phyloP scores from a whole-genome alignment of 2,329 filamentous ascomycete species.

The Aspergillus fumigatiaffinis region DNA sequence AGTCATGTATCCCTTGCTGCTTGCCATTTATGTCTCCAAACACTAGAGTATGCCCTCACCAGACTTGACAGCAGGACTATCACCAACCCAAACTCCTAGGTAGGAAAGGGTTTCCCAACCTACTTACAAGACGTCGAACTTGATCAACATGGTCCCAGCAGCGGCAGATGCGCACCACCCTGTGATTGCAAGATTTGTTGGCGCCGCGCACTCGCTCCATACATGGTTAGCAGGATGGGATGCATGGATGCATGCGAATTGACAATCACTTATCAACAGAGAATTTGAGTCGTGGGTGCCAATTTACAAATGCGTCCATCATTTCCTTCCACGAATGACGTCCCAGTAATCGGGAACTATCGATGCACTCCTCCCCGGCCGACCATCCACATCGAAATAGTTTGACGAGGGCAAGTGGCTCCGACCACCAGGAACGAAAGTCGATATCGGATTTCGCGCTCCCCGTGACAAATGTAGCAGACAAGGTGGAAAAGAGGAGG shows the following conservation, averaged over 20 bases:
- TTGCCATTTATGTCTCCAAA: neutral
- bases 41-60: neutral
- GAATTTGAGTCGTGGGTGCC: too few relatives aligned
- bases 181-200: slow-evolving; percentile 31
- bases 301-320: too few relatives aligned
- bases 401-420: slow-evolving; percentile 48
- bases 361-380: slow-evolving; percentile 22
- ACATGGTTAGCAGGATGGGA: slow-evolving; percentile 56
- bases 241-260: slow-evolving; percentile 45
- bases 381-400: slow-evolving; percentile 40
- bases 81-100: slow-evolving; percentile 55
- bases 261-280: too few relatives aligned
- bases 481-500: too few relatives aligned
- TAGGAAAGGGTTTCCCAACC: too few relatives aligned
- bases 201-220: slow-evolving; percentile 62
- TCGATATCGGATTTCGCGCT: neutral
- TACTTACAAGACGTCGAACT: slow-evolving; percentile 54
- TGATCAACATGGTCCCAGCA: slow-evolving; percentile 56
- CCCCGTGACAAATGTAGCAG: too few relatives aligned
- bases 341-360: slow-evolving; percentile 23
- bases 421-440: slow-evolving; percentile 52
- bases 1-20: neutral
- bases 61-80: slow-evolving; percentile 28
- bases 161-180: slow-evolving; percentile 55
- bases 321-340: slow-evolving; percentile 31